Evolutionary conservation across 2,329 filamentous ascomycete genomes (phyloP).

Genomic region (Aspergillus sp.): DNA sequence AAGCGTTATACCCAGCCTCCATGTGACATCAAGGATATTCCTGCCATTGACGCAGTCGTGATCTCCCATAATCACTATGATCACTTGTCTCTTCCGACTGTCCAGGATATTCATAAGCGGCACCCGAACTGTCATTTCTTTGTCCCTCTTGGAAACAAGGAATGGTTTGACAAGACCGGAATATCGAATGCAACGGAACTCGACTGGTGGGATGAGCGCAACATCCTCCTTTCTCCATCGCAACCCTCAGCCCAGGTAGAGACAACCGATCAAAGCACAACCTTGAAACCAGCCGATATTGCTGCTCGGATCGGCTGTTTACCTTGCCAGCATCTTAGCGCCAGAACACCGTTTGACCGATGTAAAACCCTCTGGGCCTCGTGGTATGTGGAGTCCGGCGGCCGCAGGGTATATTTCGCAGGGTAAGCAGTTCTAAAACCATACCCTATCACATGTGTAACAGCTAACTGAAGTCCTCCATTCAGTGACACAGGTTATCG

Average conservation of each 20-base stretch:
- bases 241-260: slow-evolving; percentile 29
- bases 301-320: slow-evolving; percentile 73
- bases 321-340: slow-evolving; percentile 80
- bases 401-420: slow-evolving; percentile 80
- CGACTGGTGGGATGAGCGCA: slow-evolving; percentile 90
- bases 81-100: slow-evolving; percentile 76
- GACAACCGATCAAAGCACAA: slow-evolving; percentile 21
- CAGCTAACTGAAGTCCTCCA: slow-evolving; percentile 14
- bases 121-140: slow-evolving; percentile 85
- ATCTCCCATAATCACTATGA: slow-evolving; percentile 95
- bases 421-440: slow-evolving; percentile 45
- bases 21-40: slow-evolving; percentile 75
- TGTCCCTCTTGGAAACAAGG: slow-evolving; percentile 76
- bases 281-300: slow-evolving; percentile 50
- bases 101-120: slow-evolving; percentile 67
- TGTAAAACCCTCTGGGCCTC: slow-evolving; percentile 81
- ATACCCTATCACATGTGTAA: not conserved
- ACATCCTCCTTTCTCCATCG: slow-evolving; percentile 62
- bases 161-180: slow-evolving; percentile 74
- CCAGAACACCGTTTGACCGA: slow-evolving; percentile 67
- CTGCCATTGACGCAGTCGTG: slow-evolving; percentile 58
- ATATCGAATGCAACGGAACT: slow-evolving; percentile 79
- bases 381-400: slow-evolving; percentile 74
- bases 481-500: slow-evolving; percentile 87
- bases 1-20: slow-evolving; percentile 77